These are phyloP conservation scores for Agrocybe praecox DNA, from an alignment of 768 basidiomycete species.

Conservation along the genomic window DNA sequence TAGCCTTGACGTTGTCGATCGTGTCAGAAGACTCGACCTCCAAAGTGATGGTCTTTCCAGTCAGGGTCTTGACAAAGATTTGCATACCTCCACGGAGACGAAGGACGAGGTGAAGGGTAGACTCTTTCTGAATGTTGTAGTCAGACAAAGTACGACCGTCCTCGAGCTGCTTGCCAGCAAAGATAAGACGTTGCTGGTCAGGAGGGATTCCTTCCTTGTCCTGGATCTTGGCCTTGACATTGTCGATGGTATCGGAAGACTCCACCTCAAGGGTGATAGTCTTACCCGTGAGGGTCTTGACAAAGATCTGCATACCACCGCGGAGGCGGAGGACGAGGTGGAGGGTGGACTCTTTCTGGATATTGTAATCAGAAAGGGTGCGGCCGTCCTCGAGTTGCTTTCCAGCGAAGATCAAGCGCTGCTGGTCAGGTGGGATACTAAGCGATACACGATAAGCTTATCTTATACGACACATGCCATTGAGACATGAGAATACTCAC, in stretches of 20 bases:
- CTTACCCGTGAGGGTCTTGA: slow-evolving; percentile 75
- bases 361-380: slow-evolving; percentile 19
- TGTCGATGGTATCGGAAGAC: slow-evolving; percentile 24
- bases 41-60: slow-evolving; percentile 26
- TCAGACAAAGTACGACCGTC: slow-evolving; percentile 21
- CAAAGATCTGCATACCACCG: slow-evolving; percentile 38
- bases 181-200: slow-evolving; percentile 22
- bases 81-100: slow-evolving; percentile 25
- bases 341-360: slow-evolving; percentile 19
- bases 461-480: not conserved
- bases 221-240: slow-evolving; percentile 42
- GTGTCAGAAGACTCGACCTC: slow-evolving; percentile 26
- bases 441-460: slow-evolving; percentile 11
- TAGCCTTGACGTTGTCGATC: slow-evolving; percentile 25
- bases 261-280: slow-evolving; percentile 27
- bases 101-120: slow-evolving; percentile 20
- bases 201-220: slow-evolving; percentile 31
- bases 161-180: slow-evolving; percentile 23
- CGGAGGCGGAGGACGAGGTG: slow-evolving; percentile 18
- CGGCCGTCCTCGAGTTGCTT: slow-evolving; percentile 21
- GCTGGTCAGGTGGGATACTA: slow-evolving; percentile 19
- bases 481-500: slow-evolving; percentile 8
- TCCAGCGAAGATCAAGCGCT: slow-evolving; percentile 19
- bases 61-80: slow-evolving; percentile 27
- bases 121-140: slow-evolving; percentile 24